Evolutionary conservation across 148 eudicot genomes (phyloP).

Genomic region (Tetragonia tetragonoides): DNA sequence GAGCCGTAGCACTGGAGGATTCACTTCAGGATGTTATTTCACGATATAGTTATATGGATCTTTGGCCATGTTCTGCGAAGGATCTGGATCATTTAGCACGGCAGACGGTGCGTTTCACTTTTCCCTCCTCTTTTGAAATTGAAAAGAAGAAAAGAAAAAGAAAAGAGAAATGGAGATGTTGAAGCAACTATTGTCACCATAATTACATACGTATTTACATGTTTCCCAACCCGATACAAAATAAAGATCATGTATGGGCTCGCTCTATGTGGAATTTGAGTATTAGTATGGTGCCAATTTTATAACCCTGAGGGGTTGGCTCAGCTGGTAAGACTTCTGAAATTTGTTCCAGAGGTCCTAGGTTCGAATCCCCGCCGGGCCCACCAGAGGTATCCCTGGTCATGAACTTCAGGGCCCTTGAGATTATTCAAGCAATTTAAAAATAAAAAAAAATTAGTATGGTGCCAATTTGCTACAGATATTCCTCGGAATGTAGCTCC

Average conservation of each 20-base stretch:
- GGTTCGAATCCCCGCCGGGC: too few species aligned
- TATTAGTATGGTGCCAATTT: neutral
- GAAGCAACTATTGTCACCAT: neutral
- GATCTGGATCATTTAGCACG: constrained; percentile 89
- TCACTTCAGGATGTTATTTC: constrained; percentile 90
- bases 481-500: neutral
- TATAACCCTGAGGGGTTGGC: too few species aligned
- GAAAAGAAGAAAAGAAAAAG: neutral
- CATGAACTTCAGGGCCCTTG: too few species aligned
- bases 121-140: neutral
- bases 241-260: neutral
- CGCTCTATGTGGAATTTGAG: neutral
- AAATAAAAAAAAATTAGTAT: neutral
- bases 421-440: too few species aligned
- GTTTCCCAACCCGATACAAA: neutral
- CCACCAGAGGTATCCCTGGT: too few species aligned
- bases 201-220: neutral
- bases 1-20: constrained; percentile 53
- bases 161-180: neutral
- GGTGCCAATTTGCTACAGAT: neutral
- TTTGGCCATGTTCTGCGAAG: constrained; percentile 93
- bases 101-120: constrained; percentile 58
- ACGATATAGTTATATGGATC: constrained; percentile 91
- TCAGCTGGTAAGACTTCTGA: too few species aligned
- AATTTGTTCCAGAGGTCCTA: too few species aligned